Evolutionary conservation across 2,329 filamentous ascomycete genomes (phyloP), one percentile per base, ranked within the genome.

Genomic region (Fusarium sp.): DNA sequence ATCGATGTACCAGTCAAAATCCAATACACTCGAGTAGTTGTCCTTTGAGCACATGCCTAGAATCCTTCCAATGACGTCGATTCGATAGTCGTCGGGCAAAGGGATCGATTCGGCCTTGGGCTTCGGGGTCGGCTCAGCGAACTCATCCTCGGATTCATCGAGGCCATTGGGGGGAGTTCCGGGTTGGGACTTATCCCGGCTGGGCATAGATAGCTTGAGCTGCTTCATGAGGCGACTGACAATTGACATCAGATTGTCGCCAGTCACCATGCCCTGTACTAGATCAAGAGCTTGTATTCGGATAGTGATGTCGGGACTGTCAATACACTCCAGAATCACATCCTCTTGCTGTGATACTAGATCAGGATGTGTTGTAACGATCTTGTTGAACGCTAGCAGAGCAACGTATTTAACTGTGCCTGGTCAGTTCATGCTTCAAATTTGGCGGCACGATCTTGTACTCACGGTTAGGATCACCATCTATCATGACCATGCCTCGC

Each of bases 1-100:
- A 72, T 96, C 93, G 71, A 98, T 92, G 79, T 98, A 98, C 96
- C 96, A 99, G 73, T 98, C 95, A 79, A 99, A 99, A 78, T 99
- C 95, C 55, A 87, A 83, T 50, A 99, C 85, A 76, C 94, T 93
- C 42, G 88, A 87, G 79, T 98, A 99, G 66, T 94, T 97, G 71
- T 95, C 92, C 70, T 90, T 90, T 11, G 94, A 93, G 79, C 95
- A 98, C 89, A 99, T 97, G 66, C 91, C 89, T 14, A 98, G 79
- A 65, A 98, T 94, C 63, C 92, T 89, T 60, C 88, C 87, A 55
- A 98, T 93, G 22, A 98, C 93, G 74, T 93, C 93, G 40, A 90
- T 84, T 54, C 91, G 91, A 79, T 98, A 99, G 70, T 97, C 93
- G 66, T 95, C 91, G 1, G 96, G 94, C 10, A 98, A 84, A 12